phyloP scores from a whole-genome alignment of 2,329 filamentous ascomycete species.

The Stachybotrys elegans region DNA sequence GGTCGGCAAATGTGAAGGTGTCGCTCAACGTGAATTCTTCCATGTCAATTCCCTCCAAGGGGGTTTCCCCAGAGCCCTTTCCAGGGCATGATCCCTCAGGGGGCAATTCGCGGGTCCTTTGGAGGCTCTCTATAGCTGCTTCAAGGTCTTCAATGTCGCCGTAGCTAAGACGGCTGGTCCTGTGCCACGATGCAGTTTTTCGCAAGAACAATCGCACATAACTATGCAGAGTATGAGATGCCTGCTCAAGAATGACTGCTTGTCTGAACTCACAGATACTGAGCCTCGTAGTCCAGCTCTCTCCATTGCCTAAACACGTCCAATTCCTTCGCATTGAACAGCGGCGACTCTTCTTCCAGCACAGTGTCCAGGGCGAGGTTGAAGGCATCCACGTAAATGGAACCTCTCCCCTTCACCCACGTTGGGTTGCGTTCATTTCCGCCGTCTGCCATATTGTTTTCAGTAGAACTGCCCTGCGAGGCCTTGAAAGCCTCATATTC shows the following conservation, averaged over 20 bases:
- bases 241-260: background rate
- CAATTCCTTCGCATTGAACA: slow-evolving; percentile 78
- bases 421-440: slow-evolving; percentile 27
- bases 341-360: slow-evolving; percentile 77
- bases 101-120: slow-evolving; percentile 50
- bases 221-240: slow-evolving; percentile 34
- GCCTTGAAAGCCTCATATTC: slow-evolving; percentile 70
- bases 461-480: slow-evolving; percentile 37
- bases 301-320: slow-evolving; percentile 74
- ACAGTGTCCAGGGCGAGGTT: slow-evolving; percentile 89
- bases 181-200: slow-evolving; percentile 89
- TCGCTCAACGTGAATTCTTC: slow-evolving; percentile 43
- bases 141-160: slow-evolving; percentile 75
- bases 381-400: slow-evolving; percentile 96
- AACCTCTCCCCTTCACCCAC: slow-evolving; percentile 76
- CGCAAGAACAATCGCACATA: slow-evolving; percentile 91
- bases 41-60: slow-evolving; percentile 25
- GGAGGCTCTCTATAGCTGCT: slow-evolving; percentile 59
- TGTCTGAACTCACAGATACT: slow-evolving; percentile 71
- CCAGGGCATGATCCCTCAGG: slow-evolving; percentile 2
- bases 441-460: slow-evolving; percentile 28
- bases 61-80: slow-evolving; percentile 11
- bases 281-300: slow-evolving; percentile 71
- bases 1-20: slow-evolving; percentile 74
- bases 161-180: slow-evolving; percentile 71